Conservation (phyloP, 345 rosid genomes). For the Dipteronia dyeriana region DNA sequence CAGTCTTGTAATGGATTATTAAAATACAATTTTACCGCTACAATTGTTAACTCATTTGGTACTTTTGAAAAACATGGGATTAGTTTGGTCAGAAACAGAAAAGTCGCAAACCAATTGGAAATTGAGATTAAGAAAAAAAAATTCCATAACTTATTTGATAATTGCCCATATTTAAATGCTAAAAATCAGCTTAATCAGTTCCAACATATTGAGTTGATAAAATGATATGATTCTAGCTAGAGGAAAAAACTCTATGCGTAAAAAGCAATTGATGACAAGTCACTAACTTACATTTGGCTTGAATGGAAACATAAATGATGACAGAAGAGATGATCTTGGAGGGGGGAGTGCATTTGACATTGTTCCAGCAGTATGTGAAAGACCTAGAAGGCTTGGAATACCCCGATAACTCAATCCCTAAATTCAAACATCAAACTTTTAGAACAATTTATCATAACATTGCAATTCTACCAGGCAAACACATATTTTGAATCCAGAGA, state of each 20-base stretch:
- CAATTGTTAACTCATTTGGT: no score
- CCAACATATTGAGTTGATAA: slow-evolving; percentile 3
- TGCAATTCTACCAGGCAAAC: not conserved
- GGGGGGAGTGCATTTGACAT: slow-evolving; percentile 62
- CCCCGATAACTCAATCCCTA: slow-evolving; percentile 66
- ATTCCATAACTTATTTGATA: no score
- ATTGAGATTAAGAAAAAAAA: no score
- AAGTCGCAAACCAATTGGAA: no score
- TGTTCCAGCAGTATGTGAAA: slow-evolving; percentile 63
- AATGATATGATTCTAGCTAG: not conserved
- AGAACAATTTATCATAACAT: not conserved
- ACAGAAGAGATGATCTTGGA: slow-evolving; percentile 55
- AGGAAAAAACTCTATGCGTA: not conserved
- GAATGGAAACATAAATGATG: slow-evolving; percentile 66
- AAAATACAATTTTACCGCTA: no score
- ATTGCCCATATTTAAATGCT: not conserved
- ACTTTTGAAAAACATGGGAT: no score
- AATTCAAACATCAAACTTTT: slow-evolving; percentile 16
- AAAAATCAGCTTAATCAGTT: not conserved
- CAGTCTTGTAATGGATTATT: no score
- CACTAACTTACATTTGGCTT: slow-evolving; percentile 55
- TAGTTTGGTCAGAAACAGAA: no score
- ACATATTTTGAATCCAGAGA: not conserved
- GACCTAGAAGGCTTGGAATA: slow-evolving; percentile 59
- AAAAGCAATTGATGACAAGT: slow-evolving; percentile 14